Evolutionary conservation across 2,329 filamentous ascomycete species (phyloP), one percentile per base, ranked within the genome.

Genomic region (Talaromyces sp.): DNA sequence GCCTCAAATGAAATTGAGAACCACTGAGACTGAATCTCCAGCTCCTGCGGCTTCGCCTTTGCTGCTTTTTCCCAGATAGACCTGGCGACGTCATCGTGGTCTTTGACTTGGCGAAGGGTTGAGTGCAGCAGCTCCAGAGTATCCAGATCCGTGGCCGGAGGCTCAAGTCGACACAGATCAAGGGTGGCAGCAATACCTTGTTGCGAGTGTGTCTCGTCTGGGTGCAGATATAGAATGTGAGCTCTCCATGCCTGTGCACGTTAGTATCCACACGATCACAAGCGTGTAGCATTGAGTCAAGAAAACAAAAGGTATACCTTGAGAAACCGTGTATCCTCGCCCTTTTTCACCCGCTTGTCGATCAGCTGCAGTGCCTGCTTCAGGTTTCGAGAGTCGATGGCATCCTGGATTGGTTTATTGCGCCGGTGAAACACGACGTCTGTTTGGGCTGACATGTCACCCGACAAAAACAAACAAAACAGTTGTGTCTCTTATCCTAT

Each of bases 311-410:
- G 27, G 14, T 4, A 55, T 58, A 76, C 77, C 65, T 68, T 74
- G 32, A 79, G 61, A 61, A 77, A 78, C 4, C 71, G 67, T 5
- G 76, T 77, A 59, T 78, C 72, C 64, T 81, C 78, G 35, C 78
- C 78, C 66, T 86, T 86, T 72, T 86, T 83, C 64, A 81, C 77
- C 57, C 80, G 80, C 64, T 81, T 81, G 61, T 81, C 78, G 57
- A 79, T 79, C 21, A 81, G 68, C 66, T 81, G 78, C 58, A 81
- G 64, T 7, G 79, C 80, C 65, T 80, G 78, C 65, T 81, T 81
- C 66, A 79, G 70, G 64, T 81, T 81, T 61, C 75, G 75, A 50
- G 69, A 73, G 61, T 80, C 75, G 70, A 80, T 75, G 58, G 78
- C 78, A 73, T 80, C 79, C 68, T 80, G 76, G 55, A 81, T 78